phyloP scores from a whole-genome alignment of 768 basidiomycete genomes.

The Amanita rimosa region DNA sequence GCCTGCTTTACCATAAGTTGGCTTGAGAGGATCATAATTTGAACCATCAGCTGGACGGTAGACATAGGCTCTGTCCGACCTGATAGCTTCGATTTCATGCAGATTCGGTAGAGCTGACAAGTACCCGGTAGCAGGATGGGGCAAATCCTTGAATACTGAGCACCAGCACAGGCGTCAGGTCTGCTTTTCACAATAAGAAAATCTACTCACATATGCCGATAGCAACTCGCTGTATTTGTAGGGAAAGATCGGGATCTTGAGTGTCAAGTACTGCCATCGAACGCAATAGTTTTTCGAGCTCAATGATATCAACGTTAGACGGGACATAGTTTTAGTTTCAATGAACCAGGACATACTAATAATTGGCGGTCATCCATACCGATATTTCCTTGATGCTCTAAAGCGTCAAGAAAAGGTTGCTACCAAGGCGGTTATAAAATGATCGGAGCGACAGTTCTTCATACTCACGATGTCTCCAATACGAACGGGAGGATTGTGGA shows the following conservation, averaged over 20 bases:
- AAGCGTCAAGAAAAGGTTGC: constrained; percentile 39
- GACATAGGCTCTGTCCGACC: constrained; percentile 25
- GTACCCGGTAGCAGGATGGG: constrained; percentile 57
- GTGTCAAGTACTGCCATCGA: constrained; percentile 41
- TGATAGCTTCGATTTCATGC: background rate
- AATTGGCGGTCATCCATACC: constrained; percentile 51
- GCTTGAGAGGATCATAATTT: constrained; percentile 43
- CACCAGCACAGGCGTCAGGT: constrained; percentile 7
- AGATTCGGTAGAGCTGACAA: constrained; percentile 14
- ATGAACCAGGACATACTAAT: constrained; percentile 28
- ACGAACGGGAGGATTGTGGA: constrained; percentile 14
- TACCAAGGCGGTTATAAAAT: constrained; percentile 11
- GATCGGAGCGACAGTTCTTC: background rate
- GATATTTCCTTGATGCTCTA: constrained; percentile 24
- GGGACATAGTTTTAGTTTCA: background rate
- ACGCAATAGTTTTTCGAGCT: constrained; percentile 56
- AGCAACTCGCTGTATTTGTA: constrained; percentile 33
- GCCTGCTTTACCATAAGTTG: constrained; percentile 47
- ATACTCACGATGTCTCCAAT: background rate
- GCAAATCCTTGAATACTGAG: constrained; percentile 69
- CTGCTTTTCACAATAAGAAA: constrained; percentile 1
- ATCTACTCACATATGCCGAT: constrained; percentile 43
- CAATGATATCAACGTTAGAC: constrained; percentile 7
- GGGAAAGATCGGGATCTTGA: constrained; percentile 17
- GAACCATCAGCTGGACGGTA: constrained; percentile 52